Evolutionary conservation across 257 asterid species (phyloP).

Genomic region (Plantago elongata): DNA sequence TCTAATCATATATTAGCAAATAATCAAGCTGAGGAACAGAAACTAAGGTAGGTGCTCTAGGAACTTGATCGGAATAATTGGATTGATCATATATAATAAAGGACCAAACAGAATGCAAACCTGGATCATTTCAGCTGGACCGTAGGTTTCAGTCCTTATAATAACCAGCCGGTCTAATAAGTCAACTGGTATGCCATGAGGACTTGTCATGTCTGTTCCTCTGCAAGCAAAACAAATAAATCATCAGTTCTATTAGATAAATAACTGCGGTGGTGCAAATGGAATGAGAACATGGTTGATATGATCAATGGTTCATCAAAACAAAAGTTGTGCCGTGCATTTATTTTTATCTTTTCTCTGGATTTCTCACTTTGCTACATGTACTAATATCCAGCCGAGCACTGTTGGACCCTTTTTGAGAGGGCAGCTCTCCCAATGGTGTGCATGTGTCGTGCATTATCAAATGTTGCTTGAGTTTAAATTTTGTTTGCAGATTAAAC

Average conservation of each 20-base stretch:
- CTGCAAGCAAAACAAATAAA: constrained; percentile 32
- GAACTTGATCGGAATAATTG: neutral
- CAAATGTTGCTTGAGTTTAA: too few species aligned
- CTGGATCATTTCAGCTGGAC: constrained; percentile 99
- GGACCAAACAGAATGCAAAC: constrained; percentile 23
- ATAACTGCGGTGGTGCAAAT: neutral
- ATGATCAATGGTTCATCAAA: too few species aligned
- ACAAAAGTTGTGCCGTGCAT: too few species aligned
- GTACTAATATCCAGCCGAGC: too few species aligned
- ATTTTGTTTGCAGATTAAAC: too few species aligned
- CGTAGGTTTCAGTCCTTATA: constrained; percentile 87
- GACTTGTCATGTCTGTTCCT: constrained; percentile 93
- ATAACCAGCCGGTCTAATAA: constrained; percentile 84
- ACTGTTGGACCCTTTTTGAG: too few species aligned
- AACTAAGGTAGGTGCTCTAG: neutral
- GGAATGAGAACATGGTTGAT: neutral
- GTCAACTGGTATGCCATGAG: constrained; percentile 96
- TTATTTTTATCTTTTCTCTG: too few species aligned
- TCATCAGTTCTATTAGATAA: neutral
- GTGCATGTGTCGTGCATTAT: too few species aligned
- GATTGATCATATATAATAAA: neutral
- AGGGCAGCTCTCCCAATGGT: too few species aligned
- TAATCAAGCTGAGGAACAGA: neutral
- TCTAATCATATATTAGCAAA: constrained; percentile 33
- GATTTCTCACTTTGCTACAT: too few species aligned